These are phyloP conservation scores for Thraustochytrium sp. DNA, from an alignment of 352 stramenopile genomes.

Conservation along the genomic window DNA sequence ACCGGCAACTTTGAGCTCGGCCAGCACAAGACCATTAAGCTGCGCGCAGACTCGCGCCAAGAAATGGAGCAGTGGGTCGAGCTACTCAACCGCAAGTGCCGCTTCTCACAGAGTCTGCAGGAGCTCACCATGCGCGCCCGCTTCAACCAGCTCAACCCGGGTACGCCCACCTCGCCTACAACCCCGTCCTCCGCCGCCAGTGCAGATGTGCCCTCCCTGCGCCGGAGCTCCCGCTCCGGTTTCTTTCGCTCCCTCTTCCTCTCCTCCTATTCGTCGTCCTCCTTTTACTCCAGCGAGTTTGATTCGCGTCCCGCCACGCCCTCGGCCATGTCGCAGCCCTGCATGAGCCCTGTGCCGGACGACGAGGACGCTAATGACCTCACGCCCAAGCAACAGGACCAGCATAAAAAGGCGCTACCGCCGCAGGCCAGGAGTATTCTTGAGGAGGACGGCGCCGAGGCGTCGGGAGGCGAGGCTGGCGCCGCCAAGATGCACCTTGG, in stretches of 20 bases:
- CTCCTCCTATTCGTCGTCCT: background rate
- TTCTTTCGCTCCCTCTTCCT: background rate
- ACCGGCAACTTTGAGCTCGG: conserved; percentile 13
- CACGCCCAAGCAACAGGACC: no score
- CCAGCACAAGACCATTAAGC: conserved; percentile 31
- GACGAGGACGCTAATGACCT: no score
- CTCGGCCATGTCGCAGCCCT: background rate
- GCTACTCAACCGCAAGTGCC: conserved; percentile 14
- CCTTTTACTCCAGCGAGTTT: background rate
- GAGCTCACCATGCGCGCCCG: background rate
- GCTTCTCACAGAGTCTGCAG: conserved; percentile 5
- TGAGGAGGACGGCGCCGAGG: no score
- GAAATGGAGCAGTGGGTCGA: conserved; percentile 38
- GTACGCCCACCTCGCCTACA: background rate
- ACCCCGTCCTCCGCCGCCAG: background rate
- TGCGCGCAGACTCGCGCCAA: conserved; percentile 12
- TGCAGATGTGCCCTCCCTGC: background rate
- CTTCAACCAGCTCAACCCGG: background rate
- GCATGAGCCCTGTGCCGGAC: no score
- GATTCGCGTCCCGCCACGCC: background rate
- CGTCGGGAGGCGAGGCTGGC: no score
- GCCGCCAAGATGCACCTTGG: no score
- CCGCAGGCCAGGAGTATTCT: no score
- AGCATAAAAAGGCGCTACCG: no score
- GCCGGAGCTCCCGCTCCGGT: background rate